Evolutionary conservation across 2,329 filamentous ascomycete species (phyloP), one percentile per base, ranked within the genome.

Genomic region (Pseudocercospora fijiensis): DNA sequence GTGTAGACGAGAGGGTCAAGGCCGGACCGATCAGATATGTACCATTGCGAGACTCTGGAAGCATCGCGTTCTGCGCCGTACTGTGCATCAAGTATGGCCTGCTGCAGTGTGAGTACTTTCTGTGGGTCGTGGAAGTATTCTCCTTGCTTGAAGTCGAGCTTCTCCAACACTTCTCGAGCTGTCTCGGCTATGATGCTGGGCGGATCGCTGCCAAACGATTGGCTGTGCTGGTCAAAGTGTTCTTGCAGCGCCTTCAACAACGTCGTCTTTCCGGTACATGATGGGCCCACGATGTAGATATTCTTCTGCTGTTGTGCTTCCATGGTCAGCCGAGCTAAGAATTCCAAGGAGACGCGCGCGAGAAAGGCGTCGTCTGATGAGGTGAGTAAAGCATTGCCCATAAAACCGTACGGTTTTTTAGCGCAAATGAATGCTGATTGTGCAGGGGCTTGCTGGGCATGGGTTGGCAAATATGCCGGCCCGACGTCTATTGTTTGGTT

Each of bases 1-100:
- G 56, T 43, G 22, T 43, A 58, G 30, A 58, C 56, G 26, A 58
- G 26, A 10, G 56, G 56, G 11, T 58, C 56, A 8, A 58, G 30
- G 16, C 30, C 41, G 18, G 41, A 45, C 16, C 41, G 41, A 45
- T 45, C 41, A n/a, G 41, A 45, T n/a, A 45, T 45, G 41, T 45
- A 45, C 41, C 41, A 45, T 5, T n/a, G 16, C 4, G 16, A 1
- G 16, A n/a, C 16, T n/a, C 18, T 2, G 7, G 18, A n/a, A n/a
- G 18, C 16, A 45, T 5, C 4, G 16, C 4, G 7, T 20, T 45
- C 41, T n/a, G 18, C 41, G 13, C 13, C 13, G 41, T n/a, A 45
- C 41, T 45, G 41, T n/a, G 41, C 4, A 3, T 45, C 13, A 9
- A 45, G 41, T 45, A 45, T 45, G 7, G 41, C 41, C 41, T 45